phyloP scores from a whole-genome alignment of 2,329 filamentous ascomycete species.

The Colletotrichum liriopes region DNA sequence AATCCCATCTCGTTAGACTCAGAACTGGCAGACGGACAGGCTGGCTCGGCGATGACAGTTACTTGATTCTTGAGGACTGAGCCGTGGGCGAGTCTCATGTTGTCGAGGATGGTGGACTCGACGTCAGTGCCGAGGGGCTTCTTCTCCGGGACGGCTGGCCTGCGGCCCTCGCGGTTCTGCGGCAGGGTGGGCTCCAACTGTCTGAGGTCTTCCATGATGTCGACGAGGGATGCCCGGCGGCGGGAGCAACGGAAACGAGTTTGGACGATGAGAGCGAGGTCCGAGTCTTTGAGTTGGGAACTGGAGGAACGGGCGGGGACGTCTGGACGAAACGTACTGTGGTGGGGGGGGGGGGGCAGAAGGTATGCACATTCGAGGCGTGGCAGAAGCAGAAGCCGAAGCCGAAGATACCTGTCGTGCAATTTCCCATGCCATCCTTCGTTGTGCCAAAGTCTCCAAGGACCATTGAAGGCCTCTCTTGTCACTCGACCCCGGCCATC shows the following conservation, averaged over 20 bases:
- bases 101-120: background rate
- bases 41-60: background rate
- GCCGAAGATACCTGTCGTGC: background rate
- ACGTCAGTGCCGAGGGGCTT: background rate
- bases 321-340: background rate
- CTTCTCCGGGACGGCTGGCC: constrained; percentile 17
- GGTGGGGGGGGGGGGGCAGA: too few species aligned
- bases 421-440: background rate
- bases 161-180: background rate
- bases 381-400: background rate
- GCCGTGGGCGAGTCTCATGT: constrained; percentile 6
- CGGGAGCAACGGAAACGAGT: constrained; percentile 20
- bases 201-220: constrained; percentile 44
- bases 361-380: too few species aligned
- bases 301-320: background rate
- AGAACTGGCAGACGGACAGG: constrained; percentile 2
- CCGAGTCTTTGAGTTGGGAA: background rate
- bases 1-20: constrained; percentile 31
- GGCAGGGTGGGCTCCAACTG: constrained; percentile 5
- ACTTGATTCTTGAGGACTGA: constrained; percentile 9
- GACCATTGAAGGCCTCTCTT: too few species aligned
- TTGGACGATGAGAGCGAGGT: constrained; percentile 18
- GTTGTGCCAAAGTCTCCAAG: background rate
- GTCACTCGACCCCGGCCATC: too few species aligned
- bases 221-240: background rate